Conservation (phyloP, 2,329 filamentous ascomycete genomes). For the Hawksworthiomyces lignivorus region DNA sequence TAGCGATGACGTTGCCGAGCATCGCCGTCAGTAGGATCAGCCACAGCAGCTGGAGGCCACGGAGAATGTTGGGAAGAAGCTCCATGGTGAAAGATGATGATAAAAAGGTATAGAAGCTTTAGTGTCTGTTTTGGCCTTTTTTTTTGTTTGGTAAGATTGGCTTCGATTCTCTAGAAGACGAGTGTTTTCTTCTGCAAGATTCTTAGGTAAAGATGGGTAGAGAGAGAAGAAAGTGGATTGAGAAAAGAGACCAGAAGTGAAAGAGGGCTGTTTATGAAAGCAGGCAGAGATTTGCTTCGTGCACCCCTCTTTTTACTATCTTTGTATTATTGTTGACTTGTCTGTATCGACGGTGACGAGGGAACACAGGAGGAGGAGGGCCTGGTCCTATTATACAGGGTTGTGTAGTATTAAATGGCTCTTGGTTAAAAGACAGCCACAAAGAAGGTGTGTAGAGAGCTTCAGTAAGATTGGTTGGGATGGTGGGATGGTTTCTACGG, state of each 20-base stretch:
- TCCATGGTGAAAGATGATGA: slow-evolving; percentile 21
- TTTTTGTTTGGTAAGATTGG: too few relatives aligned
- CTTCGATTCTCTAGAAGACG: too few relatives aligned
- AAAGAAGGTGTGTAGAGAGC: too few relatives aligned
- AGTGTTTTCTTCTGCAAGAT: too few relatives aligned
- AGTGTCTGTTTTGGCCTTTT: background rate
- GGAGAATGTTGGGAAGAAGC: slow-evolving; percentile 38
- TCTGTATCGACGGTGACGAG: slow-evolving; percentile 10
- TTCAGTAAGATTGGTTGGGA: slow-evolving; percentile 2
- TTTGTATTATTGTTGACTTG: background rate
- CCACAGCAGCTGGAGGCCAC: slow-evolving; percentile 42
- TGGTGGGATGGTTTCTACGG: slow-evolving; percentile 1
- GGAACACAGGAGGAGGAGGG: slow-evolving; percentile 4
- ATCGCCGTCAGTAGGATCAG: slow-evolving; percentile 47
- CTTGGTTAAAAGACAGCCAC: too few relatives aligned
- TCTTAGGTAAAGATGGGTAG: too few relatives aligned
- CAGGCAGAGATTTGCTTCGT: background rate
- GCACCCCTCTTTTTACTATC: background rate
- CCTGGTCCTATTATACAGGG: slow-evolving; percentile 7
- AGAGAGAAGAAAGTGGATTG: too few relatives aligned
- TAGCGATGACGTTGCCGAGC: slow-evolving; percentile 50
- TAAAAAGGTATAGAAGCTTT: background rate
- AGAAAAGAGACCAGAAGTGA: too few relatives aligned
- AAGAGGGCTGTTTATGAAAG: background rate
- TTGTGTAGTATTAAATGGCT: background rate